A percentile compares a stretch with the other conserved stretches of the same genome.
phyloP scores from a whole-genome alignment of 78 protist genomes.

The Guillardia theta region DNA sequence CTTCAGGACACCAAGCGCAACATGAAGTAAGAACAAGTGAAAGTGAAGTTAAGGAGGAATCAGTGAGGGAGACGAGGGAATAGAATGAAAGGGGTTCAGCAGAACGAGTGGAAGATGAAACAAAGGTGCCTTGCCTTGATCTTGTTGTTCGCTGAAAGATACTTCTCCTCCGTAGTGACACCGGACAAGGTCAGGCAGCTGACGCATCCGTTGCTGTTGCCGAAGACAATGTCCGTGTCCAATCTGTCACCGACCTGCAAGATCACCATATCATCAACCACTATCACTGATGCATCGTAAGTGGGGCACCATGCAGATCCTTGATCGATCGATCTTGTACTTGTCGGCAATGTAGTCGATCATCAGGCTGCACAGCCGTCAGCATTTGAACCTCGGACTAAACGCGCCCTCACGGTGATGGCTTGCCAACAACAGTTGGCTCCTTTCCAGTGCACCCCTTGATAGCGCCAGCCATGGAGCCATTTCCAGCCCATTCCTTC shows the following conservation, averaged over 20 bases:
- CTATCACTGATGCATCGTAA: no score
- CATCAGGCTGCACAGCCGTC: slow-evolving; percentile 12
- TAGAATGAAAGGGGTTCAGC: not conserved
- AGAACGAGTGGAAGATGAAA: not conserved
- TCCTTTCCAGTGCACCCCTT: slow-evolving; percentile 39
- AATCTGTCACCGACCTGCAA: slow-evolving; percentile 69
- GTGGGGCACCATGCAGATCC: slow-evolving; percentile 44
- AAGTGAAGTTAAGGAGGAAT: not conserved
- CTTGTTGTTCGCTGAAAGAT: not conserved
- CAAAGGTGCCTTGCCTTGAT: not conserved
- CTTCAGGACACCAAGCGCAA: not conserved
- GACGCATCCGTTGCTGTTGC: slow-evolving; percentile 43
- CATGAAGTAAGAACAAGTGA: not conserved
- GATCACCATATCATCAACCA: not conserved
- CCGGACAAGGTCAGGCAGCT: slow-evolving; percentile 51
- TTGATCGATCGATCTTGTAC: not conserved
- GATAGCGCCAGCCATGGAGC: slow-evolving; percentile 59
- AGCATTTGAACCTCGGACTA: not conserved
- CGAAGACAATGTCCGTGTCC: slow-evolving; percentile 75
- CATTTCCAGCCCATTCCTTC: slow-evolving; percentile 60
- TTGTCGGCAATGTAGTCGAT: slow-evolving; percentile 32
- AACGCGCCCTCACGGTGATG: not conserved
- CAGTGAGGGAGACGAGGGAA: not conserved
- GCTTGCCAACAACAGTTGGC: slow-evolving; percentile 40
- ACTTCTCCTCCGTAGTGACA: slow-evolving; percentile 48